Conservation (phyloP, 768 basidiomycete species). For the Leccinum subtestaceum region DNA sequence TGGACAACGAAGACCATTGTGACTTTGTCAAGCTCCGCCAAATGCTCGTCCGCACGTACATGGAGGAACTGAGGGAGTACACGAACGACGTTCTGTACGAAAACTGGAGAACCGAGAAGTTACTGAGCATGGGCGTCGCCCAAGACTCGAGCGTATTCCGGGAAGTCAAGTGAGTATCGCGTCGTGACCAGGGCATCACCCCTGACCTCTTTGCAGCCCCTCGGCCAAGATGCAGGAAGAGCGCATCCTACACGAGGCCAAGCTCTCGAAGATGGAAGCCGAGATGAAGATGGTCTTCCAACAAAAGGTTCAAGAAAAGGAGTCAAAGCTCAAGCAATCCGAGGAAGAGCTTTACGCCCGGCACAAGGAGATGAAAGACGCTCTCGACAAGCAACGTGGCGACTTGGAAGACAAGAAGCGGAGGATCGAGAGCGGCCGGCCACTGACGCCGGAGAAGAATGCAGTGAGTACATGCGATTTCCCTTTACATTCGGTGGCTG, state of each 20-base stretch:
- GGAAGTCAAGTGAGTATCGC: constrained; percentile 86
- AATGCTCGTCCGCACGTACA: constrained; percentile 98
- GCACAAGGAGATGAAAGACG: constrained; percentile 99
- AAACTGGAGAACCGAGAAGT: constrained; percentile 96
- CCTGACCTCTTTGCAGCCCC: constrained; percentile 55
- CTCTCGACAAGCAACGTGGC: constrained; percentile 90
- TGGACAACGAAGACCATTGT: constrained; percentile 98
- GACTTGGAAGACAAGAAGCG: constrained; percentile 99
- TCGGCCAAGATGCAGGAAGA: constrained; percentile 96
- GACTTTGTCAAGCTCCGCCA: constrained; percentile 99
- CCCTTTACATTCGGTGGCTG: constrained; percentile 5
- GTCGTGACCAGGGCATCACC: neutral
- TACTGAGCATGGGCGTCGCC: constrained; percentile 95
- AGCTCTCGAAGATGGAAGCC: constrained; percentile 98
- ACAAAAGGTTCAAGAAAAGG: constrained; percentile 99
- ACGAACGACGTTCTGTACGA: constrained; percentile 96
- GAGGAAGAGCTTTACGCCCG: constrained; percentile 99
- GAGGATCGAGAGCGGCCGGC: constrained; percentile 90
- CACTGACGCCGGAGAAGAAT: constrained; percentile 92
- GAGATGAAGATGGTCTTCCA: constrained; percentile 99
- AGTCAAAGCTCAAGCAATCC: constrained; percentile 96
- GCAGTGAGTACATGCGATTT: constrained; percentile 51
- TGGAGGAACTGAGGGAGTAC: constrained; percentile 98
- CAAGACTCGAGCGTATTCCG: constrained; percentile 98
- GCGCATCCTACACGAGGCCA: constrained; percentile 92